Evolutionary conservation across 352 stramenopile species (phyloP).

Genomic region (Globisporangium abappressorium): DNA sequence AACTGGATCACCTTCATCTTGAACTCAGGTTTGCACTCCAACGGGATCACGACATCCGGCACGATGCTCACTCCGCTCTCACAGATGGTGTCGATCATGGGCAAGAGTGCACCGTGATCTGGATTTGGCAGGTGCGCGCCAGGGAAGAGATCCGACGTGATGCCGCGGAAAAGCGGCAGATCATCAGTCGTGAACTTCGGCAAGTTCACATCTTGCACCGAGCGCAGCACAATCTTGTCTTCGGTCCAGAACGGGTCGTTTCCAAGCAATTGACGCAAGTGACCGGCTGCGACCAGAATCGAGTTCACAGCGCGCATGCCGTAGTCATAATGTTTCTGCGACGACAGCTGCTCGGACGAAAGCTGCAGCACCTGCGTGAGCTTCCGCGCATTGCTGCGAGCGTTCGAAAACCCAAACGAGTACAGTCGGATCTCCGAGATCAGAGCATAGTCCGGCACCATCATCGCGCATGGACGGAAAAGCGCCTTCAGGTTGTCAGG

Average conservation of each 20-base stretch:
- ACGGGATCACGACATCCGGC: conserved; percentile 48
- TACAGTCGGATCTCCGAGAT: conserved; percentile 94
- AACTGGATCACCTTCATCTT: conserved; percentile 92
- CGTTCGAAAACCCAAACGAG: conserved; percentile 91
- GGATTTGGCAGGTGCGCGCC: conserved; percentile 84
- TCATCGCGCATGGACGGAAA: conserved; percentile 94
- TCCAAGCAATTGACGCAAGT: conserved; percentile 86
- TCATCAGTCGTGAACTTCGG: conserved; percentile 94
- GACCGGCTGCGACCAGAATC: conserved; percentile 91
- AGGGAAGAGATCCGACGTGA: conserved; percentile 93
- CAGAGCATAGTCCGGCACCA: conserved; percentile 94
- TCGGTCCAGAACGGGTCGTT: conserved; percentile 89
- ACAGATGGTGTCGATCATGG: conserved; percentile 83
- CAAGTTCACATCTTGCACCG: conserved; percentile 93
- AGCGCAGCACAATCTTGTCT: conserved; percentile 90
- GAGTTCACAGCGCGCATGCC: conserved; percentile 95
- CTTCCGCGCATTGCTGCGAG: conserved; percentile 88
- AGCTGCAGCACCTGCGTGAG: conserved; percentile 93
- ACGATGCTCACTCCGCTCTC: conserved; percentile 56
- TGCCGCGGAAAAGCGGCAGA: conserved; percentile 91
- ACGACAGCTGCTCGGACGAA: conserved; percentile 91
- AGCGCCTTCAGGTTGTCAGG: conserved; percentile 94
- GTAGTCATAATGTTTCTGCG: conserved; percentile 96
- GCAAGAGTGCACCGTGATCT: conserved; percentile 79
- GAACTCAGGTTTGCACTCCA: conserved; percentile 82